phyloP scores from a whole-genome alignment of 2,329 filamentous ascomycete species.

The Cordyceps militaris region DNA sequence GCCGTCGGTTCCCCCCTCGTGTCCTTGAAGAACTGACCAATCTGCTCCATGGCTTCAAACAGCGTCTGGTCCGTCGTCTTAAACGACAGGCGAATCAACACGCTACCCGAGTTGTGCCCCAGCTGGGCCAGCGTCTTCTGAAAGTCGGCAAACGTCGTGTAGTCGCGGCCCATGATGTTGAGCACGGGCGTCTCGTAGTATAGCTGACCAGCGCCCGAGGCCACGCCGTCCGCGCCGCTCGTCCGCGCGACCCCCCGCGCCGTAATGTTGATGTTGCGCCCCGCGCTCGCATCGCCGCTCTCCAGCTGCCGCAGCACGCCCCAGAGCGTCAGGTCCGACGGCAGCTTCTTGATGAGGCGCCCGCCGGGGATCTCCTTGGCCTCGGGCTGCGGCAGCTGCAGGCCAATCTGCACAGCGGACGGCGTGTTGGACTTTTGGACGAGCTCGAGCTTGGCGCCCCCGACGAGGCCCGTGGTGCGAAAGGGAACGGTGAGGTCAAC shows the following conservation, averaged over 20 bases:
- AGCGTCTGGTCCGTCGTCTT: conserved; percentile 69
- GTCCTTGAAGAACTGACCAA: conserved; percentile 65
- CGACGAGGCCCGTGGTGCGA: conserved; percentile 71
- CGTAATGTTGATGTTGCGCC: conserved; percentile 69
- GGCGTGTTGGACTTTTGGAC: conserved; percentile 81
- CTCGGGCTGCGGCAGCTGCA: conserved; percentile 73
- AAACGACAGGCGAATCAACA: conserved; percentile 72
- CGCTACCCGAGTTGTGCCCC: conserved; percentile 77
- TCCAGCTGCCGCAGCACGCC: conserved; percentile 86
- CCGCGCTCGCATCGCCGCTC: conserved; percentile 57
- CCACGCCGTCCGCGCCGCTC: conserved; percentile 37
- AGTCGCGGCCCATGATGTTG: conserved; percentile 73
- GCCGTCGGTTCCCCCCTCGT: conserved; percentile 38
- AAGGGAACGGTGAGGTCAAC: conserved; percentile 81
- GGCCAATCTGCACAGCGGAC: conserved; percentile 77
- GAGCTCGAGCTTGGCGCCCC: conserved; percentile 88
- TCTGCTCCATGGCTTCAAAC: conserved; percentile 78
- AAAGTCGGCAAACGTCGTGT: conserved; percentile 70
- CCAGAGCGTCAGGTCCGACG: conserved; percentile 85
- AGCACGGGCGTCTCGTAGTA: conserved; percentile 84
- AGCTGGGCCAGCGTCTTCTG: conserved; percentile 85
- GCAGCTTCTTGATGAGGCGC: conserved; percentile 75
- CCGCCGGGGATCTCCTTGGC: conserved; percentile 54
- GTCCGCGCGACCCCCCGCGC: conserved; percentile 67
- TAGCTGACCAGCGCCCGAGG: conserved; percentile 62